Conservation (phyloP, 225 moss, liverwort and hornwort genomes). For the Sphagnum contortum region DNA sequence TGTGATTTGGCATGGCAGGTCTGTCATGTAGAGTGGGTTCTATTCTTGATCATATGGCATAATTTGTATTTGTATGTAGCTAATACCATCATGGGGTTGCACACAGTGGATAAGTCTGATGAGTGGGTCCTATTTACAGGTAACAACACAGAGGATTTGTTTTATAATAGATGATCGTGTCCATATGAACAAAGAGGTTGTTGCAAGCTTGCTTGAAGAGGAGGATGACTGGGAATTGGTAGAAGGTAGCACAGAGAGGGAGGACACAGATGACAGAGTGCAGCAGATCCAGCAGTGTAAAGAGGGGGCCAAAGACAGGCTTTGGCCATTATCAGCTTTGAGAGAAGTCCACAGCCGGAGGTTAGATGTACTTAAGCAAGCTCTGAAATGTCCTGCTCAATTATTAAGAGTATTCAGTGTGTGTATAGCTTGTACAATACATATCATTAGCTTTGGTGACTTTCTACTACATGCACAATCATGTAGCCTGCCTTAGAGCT, state of each 20-base stretch:
- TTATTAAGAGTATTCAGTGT: too few relatives aligned
- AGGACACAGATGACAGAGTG: constrained; percentile 15
- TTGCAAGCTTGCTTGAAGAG: constrained; percentile 55
- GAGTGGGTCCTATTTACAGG: constrained; percentile 14
- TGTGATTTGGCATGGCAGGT: too few relatives aligned
- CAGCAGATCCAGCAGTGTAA: constrained; percentile 53
- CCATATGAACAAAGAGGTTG: constrained; percentile 65
- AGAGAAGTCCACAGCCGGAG: constrained; percentile 90
- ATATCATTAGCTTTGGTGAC: too few relatives aligned
- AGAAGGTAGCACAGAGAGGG: constrained; percentile 25
- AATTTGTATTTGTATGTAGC: too few relatives aligned
- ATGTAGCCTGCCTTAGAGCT: too few relatives aligned
- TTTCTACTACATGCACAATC: too few relatives aligned
- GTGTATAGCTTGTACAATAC: too few relatives aligned
- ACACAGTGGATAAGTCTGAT: too few relatives aligned
- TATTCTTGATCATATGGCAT: too few relatives aligned
- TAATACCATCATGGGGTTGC: too few relatives aligned
- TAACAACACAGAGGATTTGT: constrained; percentile 87
- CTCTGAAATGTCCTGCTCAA: too few relatives aligned
- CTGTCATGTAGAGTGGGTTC: too few relatives aligned
- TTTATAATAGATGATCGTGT: constrained; percentile 97
- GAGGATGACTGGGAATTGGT: constrained; percentile 46
- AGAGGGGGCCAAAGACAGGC: constrained; percentile 84
- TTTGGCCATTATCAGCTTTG: constrained; percentile 83
- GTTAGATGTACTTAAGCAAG: constrained; percentile 15